Percentiles rank a stretch among this genome's conserved stretches.
Evolutionary conservation across 2,329 filamentous ascomycete genomes (phyloP).

Genomic region (Pestalotiopsis sp.): DNA sequence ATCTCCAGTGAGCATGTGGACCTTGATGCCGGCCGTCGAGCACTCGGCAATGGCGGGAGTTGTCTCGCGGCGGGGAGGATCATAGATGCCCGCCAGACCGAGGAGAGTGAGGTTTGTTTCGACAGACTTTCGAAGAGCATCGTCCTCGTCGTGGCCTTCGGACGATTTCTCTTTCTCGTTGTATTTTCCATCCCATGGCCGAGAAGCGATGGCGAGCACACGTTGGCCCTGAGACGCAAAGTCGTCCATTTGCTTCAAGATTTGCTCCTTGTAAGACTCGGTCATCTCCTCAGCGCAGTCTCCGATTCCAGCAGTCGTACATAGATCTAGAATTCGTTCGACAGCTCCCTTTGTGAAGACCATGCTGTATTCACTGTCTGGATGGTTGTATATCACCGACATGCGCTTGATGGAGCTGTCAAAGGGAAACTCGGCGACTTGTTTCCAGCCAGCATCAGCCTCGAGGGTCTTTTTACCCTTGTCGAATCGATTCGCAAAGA

Average conservation of each 20-base stretch:
- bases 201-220: constrained; percentile 72
- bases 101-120: constrained; percentile 73
- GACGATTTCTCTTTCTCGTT: constrained; percentile 23
- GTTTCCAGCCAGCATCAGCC: constrained; percentile 59
- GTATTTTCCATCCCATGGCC: constrained; percentile 56
- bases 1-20: constrained; percentile 86
- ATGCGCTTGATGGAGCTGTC: constrained; percentile 79
- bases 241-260: constrained; percentile 57
- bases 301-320: constrained; percentile 48
- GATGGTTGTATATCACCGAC: constrained; percentile 71
- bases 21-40: constrained; percentile 72
- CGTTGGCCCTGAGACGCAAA: constrained; percentile 71
- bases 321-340: constrained; percentile 62
- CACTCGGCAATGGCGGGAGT: constrained; percentile 72
- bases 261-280: constrained; percentile 49
- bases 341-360: constrained; percentile 67
- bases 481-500: background rate
- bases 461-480: constrained; percentile 38
- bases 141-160: constrained; percentile 36
- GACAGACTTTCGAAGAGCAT: constrained; percentile 58
- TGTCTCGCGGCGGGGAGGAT: constrained; percentile 82
- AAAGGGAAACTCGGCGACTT: constrained; percentile 75
- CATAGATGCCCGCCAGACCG: constrained; percentile 85
- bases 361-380: constrained; percentile 46
- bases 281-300: constrained; percentile 45